A percentile compares a stretch with the other conserved stretches of the same genome.
Conservation (phyloP, 805 yeast genomes). For the Phaffomyces opuntiae region DNA sequence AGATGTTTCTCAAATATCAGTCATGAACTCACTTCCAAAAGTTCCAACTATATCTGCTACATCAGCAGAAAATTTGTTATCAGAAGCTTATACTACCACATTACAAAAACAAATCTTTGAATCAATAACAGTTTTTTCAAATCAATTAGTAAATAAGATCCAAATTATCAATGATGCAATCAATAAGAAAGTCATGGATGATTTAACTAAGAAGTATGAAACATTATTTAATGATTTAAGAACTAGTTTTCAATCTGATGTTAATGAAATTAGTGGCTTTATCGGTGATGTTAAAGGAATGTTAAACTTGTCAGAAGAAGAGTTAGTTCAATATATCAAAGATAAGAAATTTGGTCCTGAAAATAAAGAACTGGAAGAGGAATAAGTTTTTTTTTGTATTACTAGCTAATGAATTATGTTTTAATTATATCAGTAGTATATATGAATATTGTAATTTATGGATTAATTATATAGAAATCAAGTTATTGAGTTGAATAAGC, state of each 20-base stretch:
- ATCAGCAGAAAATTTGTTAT: slow-evolving; percentile 8
- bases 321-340: slow-evolving; percentile 25
- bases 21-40: background rate
- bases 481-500: no score
- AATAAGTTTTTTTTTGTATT: no score
- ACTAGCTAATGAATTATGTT: no score
- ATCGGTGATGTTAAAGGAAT: slow-evolving; percentile 29
- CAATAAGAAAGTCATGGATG: slow-evolving; percentile 27
- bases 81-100: slow-evolving; percentile 28
- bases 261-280: slow-evolving; percentile 29
- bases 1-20: no score
- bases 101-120: slow-evolving; percentile 30
- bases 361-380: no score
- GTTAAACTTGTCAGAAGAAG: slow-evolving; percentile 29
- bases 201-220: slow-evolving; percentile 30
- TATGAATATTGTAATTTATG: no score
- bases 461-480: no score
- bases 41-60: background rate
- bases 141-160: slow-evolving; percentile 28
- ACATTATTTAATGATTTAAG: slow-evolving; percentile 26
- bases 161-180: slow-evolving; percentile 30
- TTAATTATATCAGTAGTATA: no score
- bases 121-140: slow-evolving; percentile 28
- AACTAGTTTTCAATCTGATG: slow-evolving; percentile 28
- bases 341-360: slow-evolving; percentile 15